Evolutionary conservation across 2,329 filamentous ascomycete species (phyloP).

Genomic region (Alternaria postmessia): DNA sequence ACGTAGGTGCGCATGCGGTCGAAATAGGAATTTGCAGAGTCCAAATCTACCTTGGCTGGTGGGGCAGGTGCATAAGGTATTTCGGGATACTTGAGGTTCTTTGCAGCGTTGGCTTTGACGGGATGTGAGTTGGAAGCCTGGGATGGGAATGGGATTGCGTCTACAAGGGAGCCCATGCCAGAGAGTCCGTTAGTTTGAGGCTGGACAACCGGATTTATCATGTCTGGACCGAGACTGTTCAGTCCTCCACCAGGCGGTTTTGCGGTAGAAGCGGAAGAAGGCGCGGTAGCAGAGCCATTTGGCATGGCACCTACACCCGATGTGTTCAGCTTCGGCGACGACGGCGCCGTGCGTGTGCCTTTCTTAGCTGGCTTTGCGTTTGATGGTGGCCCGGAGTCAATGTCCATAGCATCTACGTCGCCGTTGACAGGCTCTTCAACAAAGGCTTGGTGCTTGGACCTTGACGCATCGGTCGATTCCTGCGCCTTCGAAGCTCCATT

Average conservation of each 20-base stretch:
- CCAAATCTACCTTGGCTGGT: constrained; percentile 55
- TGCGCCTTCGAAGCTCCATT: constrained; percentile 43
- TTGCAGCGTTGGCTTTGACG: constrained; percentile 50
- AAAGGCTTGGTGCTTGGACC: constrained; percentile 43
- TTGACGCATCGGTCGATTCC: constrained; percentile 35
- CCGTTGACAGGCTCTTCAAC: constrained; percentile 37
- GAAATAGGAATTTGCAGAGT: constrained; percentile 62
- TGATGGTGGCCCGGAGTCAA: constrained; percentile 51
- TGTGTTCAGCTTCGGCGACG: constrained; percentile 14
- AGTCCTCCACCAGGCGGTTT: constrained; percentile 31
- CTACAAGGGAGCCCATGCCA: constrained; percentile 62
- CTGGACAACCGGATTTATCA: constrained; percentile 58
- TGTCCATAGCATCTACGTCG: constrained; percentile 58
- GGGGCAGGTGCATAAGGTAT: constrained; percentile 60
- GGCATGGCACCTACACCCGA: constrained; percentile 14
- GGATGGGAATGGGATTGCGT: constrained; percentile 67
- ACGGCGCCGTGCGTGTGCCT: constrained; percentile 7
- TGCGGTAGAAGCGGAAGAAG: constrained; percentile 25
- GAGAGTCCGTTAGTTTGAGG: constrained; percentile 57
- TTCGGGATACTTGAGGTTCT: constrained; percentile 58
- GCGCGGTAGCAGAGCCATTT: constrained; percentile 27
- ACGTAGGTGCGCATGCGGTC: constrained; percentile 64
- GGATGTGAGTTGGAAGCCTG: constrained; percentile 57
- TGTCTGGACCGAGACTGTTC: constrained; percentile 60
- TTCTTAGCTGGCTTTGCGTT: constrained; percentile 18